Base-by-base conservation (phyloP, 129 eudicot genomes). In the Artemisia argyi region DNA sequence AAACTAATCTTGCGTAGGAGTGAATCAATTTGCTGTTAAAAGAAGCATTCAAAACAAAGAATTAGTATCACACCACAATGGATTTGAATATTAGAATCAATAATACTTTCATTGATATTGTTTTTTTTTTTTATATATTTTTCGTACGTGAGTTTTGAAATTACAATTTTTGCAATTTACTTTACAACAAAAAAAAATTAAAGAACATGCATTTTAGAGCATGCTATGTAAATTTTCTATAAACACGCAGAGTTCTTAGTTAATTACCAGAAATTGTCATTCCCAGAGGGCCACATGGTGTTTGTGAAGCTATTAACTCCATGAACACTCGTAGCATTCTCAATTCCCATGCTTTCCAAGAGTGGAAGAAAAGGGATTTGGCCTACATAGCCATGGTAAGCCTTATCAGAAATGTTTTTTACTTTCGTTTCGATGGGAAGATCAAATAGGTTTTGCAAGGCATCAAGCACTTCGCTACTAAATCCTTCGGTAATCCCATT, bases 241-340 rank as follows among this genome's bases (percentile, higher is more conserved):
- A 66, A 28, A 46, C 5, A 22, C 22, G 11, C 42, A n/a, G 0
- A 78, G 4, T 17, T 7, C 18, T 54, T 14, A 28, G 1, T 18
- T 49, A 16, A 42, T 79, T 79, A 84, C 94, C 90, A 32, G 73
- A 84, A 87, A 17, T 4, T 9, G 20, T 77, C 58, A 78, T 87
- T 87, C 66, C 93, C 93, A 9, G 82, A 75, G 3, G 93, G 87
- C 94, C 94, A 87, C 82, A 87, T 76, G 63, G 64, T 59, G 16
- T 80, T 62, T 1, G 80, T 71, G 78, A 87, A 84, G 69, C 73
- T 82, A 24, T 73, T 74, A 72, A 80, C 79, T 47, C 79, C 79
- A 70, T 85, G 69, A 71, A 56, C 24, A 39, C 73, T 74, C 0
- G 87, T 78, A 15, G 85, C 80, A 55, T 85, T 73, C 13, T 71